Conservation (phyloP, 176 grass and related monocot species). For the Ampelocalamus luodianensis region DNA sequence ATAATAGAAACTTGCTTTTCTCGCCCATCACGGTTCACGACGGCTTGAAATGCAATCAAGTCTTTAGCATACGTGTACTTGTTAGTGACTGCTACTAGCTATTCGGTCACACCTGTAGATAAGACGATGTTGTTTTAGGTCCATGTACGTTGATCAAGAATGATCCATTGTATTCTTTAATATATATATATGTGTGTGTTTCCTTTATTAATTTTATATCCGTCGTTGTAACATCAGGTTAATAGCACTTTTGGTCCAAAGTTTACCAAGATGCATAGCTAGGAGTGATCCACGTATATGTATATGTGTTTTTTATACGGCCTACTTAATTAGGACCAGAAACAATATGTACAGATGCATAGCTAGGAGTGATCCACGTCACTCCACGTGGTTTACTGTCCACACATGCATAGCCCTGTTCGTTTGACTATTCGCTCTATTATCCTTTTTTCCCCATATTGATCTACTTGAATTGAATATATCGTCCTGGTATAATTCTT, state of each 20-base stretch:
- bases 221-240: no score
- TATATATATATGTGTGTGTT: no score
- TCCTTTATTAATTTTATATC: no score
- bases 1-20: not conserved
- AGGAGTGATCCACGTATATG: no score
- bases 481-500: not conserved
- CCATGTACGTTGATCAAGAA: not conserved
- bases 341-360: not conserved
- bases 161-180: not conserved
- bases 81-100: not conserved
- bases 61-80: not conserved
- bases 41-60: not conserved
- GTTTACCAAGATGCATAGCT: no score
- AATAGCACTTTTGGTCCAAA: not conserved
- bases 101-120: not conserved
- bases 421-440: not conserved
- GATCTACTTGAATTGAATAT: not conserved
- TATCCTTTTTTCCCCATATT: no score
- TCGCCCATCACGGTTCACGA: not conserved
- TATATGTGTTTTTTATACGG: not conserved
- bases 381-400: not conserved
- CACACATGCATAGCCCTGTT: not conserved
- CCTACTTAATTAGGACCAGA: not conserved
- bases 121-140: not conserved
- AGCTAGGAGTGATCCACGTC: constrained; percentile 37